phyloP scores from a whole-genome alignment of 306 rosid genomes.

The Cucurbita ficifolia region DNA sequence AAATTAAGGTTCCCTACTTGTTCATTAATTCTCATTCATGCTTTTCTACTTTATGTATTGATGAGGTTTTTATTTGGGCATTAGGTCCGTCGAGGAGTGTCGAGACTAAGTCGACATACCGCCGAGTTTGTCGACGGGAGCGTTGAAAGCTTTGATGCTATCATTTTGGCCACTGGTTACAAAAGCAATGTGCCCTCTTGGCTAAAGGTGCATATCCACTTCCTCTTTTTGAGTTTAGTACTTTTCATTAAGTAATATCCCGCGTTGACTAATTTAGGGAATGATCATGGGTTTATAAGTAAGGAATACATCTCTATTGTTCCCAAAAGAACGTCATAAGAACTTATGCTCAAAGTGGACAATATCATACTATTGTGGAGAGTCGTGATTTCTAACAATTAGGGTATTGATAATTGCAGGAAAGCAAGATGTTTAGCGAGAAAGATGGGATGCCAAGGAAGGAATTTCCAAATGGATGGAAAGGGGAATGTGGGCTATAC shows the following conservation, averaged over 20 bases:
- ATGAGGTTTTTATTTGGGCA: background rate
- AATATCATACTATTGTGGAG: no score
- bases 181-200: constrained; percentile 17
- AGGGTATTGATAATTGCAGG: background rate
- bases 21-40: background rate
- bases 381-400: no score
- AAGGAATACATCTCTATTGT: no score
- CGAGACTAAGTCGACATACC: background rate
- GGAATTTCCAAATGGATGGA: constrained; percentile 14
- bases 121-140: constrained; percentile 10
- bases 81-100: constrained; percentile 4
- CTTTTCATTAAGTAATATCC: background rate
- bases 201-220: constrained; percentile 1
- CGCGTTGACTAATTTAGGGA: no score
- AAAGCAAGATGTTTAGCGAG: background rate
- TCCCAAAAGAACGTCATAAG: no score
- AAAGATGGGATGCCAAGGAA: constrained; percentile 13
- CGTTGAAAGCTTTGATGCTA: constrained; percentile 4
- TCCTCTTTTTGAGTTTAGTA: background rate
- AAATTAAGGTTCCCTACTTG: constrained; percentile 37
- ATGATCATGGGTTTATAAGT: no score
- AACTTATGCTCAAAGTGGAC: no score
- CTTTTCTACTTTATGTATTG: background rate
- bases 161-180: constrained; percentile 12
- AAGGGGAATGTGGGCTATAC: constrained; percentile 8